These are phyloP conservation scores for Phyllosticta citrichinensis DNA, from an alignment of 2,329 filamentous ascomycete species.

Conservation along the genomic window DNA sequence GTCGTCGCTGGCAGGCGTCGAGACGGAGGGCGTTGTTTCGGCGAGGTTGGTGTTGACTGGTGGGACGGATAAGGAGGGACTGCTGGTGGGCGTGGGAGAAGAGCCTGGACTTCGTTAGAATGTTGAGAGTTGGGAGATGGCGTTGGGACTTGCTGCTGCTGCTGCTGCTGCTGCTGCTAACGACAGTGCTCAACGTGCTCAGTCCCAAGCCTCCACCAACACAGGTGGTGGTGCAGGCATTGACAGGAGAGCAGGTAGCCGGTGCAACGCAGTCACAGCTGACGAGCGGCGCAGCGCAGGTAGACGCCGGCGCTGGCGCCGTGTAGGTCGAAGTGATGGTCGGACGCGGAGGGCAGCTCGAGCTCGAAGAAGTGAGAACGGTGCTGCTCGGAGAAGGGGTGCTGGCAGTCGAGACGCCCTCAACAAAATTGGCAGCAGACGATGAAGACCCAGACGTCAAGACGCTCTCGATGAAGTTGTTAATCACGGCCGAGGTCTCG, in stretches of 20 bases:
- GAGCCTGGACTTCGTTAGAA: background rate
- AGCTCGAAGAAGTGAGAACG: constrained; percentile 14
- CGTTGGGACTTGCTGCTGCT: constrained; percentile 11
- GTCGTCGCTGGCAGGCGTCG: too few species aligned
- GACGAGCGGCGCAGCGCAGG: constrained; percentile 1
- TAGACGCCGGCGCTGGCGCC: background rate
- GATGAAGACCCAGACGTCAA: constrained; percentile 3
- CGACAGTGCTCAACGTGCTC: constrained; percentile 1
- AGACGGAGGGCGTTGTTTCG: constrained; percentile 4
- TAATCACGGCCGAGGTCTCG: background rate
- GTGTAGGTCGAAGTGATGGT: background rate
- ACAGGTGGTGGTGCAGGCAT: constrained; percentile 13
- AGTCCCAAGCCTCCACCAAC: background rate
- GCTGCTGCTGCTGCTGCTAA: background rate
- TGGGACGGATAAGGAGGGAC: background rate
- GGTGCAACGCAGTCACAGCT: background rate
- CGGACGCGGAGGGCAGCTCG: background rate
- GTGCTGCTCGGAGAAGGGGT: constrained; percentile 23
- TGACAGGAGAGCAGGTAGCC: constrained; percentile 7
- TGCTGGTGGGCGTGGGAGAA: background rate
- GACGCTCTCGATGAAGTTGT: constrained; percentile 4
- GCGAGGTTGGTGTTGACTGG: constrained; percentile 6
- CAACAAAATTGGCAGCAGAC: constrained; percentile 15
- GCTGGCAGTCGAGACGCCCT: constrained; percentile 16
- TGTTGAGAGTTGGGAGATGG: background rate